A percentile compares a stretch with the other conserved stretches of the same genome.
Evolutionary conservation across 176 grass and related monocot species (phyloP).

Genomic region (Alopecurus myosuroides): DNA sequence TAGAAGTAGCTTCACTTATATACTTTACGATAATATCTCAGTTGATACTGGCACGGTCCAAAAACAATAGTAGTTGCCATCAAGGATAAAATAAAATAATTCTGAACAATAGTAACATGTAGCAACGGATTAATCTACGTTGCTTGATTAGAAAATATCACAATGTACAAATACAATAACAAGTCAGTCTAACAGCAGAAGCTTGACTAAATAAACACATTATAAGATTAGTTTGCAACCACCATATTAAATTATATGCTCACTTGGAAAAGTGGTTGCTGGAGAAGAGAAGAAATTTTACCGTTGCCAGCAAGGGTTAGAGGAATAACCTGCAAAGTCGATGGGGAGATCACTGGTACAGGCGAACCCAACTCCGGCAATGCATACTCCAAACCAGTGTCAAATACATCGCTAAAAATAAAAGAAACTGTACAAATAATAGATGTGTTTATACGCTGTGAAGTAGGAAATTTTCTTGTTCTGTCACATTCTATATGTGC

Average conservation of each 20-base stretch:
- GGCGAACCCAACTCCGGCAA: no score
- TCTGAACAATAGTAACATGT: background rate
- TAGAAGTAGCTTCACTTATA: no score
- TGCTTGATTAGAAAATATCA: background rate
- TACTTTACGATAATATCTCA: background rate
- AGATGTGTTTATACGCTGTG: conserved; percentile 36
- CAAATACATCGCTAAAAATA: no score
- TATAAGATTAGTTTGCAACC: background rate
- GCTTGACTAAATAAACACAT: background rate
- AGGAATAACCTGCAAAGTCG: no score
- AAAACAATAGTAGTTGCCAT: background rate
- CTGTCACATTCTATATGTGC: conserved; percentile 48
- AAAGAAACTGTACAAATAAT: conserved; percentile 18
- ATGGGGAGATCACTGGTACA: no score
- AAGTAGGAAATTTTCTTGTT: conserved; percentile 40
- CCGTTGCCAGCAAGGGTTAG: no score
- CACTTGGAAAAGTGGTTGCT: no score
- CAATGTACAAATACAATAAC: background rate
- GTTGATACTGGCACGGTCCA: background rate
- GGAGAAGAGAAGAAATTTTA: no score
- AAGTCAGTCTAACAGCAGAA: background rate
- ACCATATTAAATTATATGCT: no score
- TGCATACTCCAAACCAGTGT: no score
- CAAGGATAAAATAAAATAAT: background rate
- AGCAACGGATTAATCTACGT: background rate